Evolutionary conservation across 2,329 filamentous ascomycete genomes (phyloP).

Genomic region (Fusarium bulbicola): DNA sequence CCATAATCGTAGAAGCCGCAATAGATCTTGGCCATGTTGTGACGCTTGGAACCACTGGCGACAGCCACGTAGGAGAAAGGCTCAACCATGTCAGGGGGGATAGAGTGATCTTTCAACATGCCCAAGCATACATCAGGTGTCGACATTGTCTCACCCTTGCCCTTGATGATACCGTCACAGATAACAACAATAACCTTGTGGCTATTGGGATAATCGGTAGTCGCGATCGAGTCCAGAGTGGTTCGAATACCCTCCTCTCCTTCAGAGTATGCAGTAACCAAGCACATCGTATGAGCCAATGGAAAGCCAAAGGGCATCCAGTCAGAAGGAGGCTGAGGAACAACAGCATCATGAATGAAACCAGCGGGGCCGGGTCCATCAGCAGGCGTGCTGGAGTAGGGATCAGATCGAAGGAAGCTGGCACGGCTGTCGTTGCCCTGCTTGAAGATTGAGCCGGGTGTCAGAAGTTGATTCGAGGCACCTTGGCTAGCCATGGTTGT

Average conservation of each 20-base stretch:
- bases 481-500: constrained; percentile 96
- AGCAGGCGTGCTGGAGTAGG: constrained; percentile 62
- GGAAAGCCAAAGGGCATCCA: constrained; percentile 98
- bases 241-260: constrained; percentile 92
- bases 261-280: constrained; percentile 97
- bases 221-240: constrained; percentile 94
- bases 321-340: constrained; percentile 94
- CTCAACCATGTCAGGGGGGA: constrained; percentile 82
- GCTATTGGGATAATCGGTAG: constrained; percentile 98
- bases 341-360: constrained; percentile 96
- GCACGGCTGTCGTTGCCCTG: constrained; percentile 69
- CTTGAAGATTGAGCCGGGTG: constrained; percentile 77
- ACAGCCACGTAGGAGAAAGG: constrained; percentile 97
- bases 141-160: constrained; percentile 84
- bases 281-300: constrained; percentile 89
- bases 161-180: constrained; percentile 98
- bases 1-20: constrained; percentile 99
- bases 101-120: constrained; percentile 94
- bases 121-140: constrained; percentile 89
- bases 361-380: constrained; percentile 85
- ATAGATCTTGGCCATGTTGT: constrained; percentile 99
- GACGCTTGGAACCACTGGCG: constrained; percentile 92
- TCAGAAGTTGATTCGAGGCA: constrained; percentile 76
- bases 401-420: constrained; percentile 71
- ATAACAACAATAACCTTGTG: constrained; percentile 97